These are phyloP conservation scores for Daldinia sp. DNA, from an alignment of 2,329 filamentous ascomycete species.

Conservation along the genomic window DNA sequence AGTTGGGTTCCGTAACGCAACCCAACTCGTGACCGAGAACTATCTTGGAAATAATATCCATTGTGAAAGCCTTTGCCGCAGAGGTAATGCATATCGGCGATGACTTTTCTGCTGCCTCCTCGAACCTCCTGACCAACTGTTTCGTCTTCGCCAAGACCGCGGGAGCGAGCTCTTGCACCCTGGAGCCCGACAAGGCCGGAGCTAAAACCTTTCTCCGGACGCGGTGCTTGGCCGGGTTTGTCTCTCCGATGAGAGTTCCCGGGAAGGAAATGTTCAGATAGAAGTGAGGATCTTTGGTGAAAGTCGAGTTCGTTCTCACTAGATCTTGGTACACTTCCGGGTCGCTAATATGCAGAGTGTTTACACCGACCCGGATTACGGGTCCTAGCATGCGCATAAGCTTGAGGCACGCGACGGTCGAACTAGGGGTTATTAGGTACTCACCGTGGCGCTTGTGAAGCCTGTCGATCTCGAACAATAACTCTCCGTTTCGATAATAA, in stretches of 20 bases:
- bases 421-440: not conserved
- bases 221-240: slow-evolving; percentile 1
- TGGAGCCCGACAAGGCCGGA: not conserved
- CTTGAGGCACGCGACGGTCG: not conserved
- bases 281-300: slow-evolving; percentile 1
- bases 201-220: not conserved
- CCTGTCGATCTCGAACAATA: slow-evolving; percentile 2
- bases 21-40: not conserved
- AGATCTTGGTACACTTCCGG: not conserved
- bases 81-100: slow-evolving; percentile 1
- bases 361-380: not conserved
- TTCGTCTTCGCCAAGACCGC: slow-evolving; percentile 3
- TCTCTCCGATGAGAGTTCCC: not conserved
- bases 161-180: not conserved
- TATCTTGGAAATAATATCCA: slow-evolving; percentile 3
- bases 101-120: not conserved
- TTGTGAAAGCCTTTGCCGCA: not conserved
- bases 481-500: slow-evolving; percentile 4
- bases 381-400: not conserved
- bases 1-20: not conserved
- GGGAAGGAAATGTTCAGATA: not conserved
- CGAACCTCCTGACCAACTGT: not conserved
- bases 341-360: not conserved
- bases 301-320: not conserved
- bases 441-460: slow-evolving; percentile 2